These are phyloP conservation scores for Chlorella sorokiniana DNA, from an alignment of 139 green algal species.

Conservation along the genomic window DNA sequence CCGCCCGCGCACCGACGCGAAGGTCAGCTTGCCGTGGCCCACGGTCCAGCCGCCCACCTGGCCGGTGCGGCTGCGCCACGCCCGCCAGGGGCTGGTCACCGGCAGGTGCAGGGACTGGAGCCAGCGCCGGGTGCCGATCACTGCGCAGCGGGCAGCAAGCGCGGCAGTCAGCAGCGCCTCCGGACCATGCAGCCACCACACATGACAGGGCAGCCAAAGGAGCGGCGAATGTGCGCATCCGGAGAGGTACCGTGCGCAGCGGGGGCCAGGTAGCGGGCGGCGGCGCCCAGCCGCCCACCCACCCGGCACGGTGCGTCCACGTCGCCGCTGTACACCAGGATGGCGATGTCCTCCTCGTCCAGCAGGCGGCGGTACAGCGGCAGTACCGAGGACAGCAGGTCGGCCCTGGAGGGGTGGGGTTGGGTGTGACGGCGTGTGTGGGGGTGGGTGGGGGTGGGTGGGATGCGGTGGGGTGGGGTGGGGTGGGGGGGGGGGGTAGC, in stretches of 20 bases:
- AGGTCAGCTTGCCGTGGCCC: constrained; percentile 68
- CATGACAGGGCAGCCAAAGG: no score
- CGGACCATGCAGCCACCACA: no score
- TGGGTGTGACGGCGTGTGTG: neutral
- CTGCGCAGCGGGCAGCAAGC: neutral
- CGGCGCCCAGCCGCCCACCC: neutral
- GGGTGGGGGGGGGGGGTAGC: no score
- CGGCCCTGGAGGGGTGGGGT: constrained; percentile 28
- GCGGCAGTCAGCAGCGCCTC: neutral
- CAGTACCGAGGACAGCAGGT: constrained; percentile 76
- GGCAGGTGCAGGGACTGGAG: constrained; percentile 52
- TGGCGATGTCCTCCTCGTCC: constrained; percentile 37
- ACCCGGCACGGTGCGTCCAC: constrained; percentile 79
- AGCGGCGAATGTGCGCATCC: no score
- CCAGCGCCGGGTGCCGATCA: constrained; percentile 67
- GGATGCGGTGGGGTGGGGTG: no score
- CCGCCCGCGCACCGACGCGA: constrained; percentile 75
- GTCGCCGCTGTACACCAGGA: constrained; percentile 75
- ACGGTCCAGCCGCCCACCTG: constrained; percentile 66
- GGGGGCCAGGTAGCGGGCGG: neutral
- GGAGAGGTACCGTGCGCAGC: neutral
- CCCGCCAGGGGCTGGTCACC: constrained; percentile 36
- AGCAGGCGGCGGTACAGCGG: constrained; percentile 64
- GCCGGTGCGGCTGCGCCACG: constrained; percentile 43
- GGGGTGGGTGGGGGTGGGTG: neutral